A percentile compares a stretch with the other conserved stretches of the same genome.
phyloP scores from a whole-genome alignment of 306 rosid genomes.

The Quercus variabilis region DNA sequence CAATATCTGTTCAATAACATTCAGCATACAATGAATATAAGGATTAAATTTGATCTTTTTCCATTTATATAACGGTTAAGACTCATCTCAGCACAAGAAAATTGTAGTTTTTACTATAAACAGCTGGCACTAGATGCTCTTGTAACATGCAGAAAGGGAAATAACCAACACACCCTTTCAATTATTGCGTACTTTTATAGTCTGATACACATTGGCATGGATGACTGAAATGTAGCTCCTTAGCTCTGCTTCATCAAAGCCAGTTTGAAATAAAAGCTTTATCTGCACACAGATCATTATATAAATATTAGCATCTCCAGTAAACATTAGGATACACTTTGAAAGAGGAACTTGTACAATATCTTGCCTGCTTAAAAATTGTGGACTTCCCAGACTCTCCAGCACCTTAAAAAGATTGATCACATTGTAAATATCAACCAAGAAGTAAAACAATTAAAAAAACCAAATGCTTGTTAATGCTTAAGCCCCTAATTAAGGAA shows the following conservation, averaged over 20 bases:
- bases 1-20: constrained; percentile 58
- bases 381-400: constrained; percentile 99
- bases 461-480: background rate
- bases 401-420: constrained; percentile 48
- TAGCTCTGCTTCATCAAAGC: constrained; percentile 95
- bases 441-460: background rate
- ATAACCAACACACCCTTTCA: constrained; percentile 99
- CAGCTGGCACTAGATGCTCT: constrained; percentile 41
- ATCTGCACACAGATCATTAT: constrained; percentile 49
- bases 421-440: constrained; percentile 15
- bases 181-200: constrained; percentile 99
- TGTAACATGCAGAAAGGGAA: constrained; percentile 61
- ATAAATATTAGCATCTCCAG: constrained; percentile 6
- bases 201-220: constrained; percentile 99
- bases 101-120: constrained; percentile 18
- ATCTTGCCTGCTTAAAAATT: constrained; percentile 87
- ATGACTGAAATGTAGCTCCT: constrained; percentile 86
- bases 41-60: constrained; percentile 20
- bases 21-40: constrained; percentile 7
- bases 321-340: constrained; percentile 6
- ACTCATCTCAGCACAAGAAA: constrained; percentile 31
- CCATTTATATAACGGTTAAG: background rate
- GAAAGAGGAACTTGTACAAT: constrained; percentile 8
- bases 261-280: constrained; percentile 93
- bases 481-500: background rate